Evolutionary conservation across 331 rosid species (phyloP).

Genomic region (Quercus lobata): DNA sequence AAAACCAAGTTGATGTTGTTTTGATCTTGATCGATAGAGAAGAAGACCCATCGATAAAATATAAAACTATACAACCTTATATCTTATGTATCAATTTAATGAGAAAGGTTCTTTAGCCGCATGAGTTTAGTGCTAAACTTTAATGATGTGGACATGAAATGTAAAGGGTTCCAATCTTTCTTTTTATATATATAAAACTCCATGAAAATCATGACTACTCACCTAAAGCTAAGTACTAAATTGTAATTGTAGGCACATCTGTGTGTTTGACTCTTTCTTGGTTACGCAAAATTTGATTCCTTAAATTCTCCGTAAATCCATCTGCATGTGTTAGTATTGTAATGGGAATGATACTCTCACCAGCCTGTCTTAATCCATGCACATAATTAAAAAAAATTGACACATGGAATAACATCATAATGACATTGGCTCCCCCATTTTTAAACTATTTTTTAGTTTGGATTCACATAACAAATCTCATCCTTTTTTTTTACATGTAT

Average conservation of each 20-base stretch:
- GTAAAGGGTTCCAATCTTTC: neutral
- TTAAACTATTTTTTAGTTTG: neutral
- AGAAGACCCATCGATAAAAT: neutral
- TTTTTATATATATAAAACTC: neutral
- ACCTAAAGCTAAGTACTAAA: slow-evolving; percentile 1
- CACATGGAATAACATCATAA: neutral
- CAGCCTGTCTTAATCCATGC: neutral
- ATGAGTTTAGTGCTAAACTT: too few relatives aligned
- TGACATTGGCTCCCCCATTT: neutral
- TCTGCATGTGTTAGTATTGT: neutral
- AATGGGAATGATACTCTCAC: neutral
- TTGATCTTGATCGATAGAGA: too few relatives aligned
- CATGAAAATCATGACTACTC: neutral
- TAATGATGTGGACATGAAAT: too few relatives aligned
- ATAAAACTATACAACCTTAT: neutral
- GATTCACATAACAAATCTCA: neutral
- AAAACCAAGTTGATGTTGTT: neutral
- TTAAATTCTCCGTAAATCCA: slow-evolving; percentile 51
- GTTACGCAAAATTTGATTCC: slow-evolving; percentile 30
- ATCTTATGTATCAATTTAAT: too few relatives aligned
- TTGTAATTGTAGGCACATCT: slow-evolving; percentile 9
- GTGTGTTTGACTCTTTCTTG: slow-evolving; percentile 43
- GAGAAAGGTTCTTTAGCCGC: neutral
- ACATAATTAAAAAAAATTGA: neutral
- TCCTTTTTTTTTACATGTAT: neutral